Evolutionary conservation across 73 alveolate species (phyloP).

Genomic region (Tetrahymena malaccensis): DNA sequence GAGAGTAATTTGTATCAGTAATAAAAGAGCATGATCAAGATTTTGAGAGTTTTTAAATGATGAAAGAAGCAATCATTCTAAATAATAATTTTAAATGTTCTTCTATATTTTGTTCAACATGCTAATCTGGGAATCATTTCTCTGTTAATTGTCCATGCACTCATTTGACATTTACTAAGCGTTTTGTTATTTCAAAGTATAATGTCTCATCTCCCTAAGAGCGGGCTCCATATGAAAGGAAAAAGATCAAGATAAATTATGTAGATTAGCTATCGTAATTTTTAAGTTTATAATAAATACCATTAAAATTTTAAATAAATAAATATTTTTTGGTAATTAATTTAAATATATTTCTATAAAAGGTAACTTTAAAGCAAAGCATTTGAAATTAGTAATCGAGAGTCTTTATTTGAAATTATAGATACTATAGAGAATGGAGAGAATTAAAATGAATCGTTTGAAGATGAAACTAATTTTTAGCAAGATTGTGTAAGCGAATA

Average conservation of each 20-base stretch:
- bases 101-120: constrained; percentile 54
- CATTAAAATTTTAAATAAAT: no score
- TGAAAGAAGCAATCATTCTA: constrained; percentile 32
- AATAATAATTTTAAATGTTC: constrained; percentile 37
- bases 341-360: no score
- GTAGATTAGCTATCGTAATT: no score
- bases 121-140: constrained; percentile 57
- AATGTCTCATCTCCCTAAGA: background rate
- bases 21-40: background rate
- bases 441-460: background rate
- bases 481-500: background rate
- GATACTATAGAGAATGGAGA: background rate
- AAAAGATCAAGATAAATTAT: background rate
- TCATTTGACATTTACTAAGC: background rate
- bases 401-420: background rate
- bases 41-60: constrained; percentile 39
- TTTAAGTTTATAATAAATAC: no score
- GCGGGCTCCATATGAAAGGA: background rate
- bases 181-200: background rate
- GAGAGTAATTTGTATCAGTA: constrained; percentile 28
- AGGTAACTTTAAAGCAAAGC: no score
- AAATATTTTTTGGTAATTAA: no score
- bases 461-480: background rate
- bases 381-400: background rate
- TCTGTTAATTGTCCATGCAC: background rate